Evolutionary conservation across 495 filamentous ascomycete genomes (phyloP).

Genomic region (Penicillium paradoxum): DNA sequence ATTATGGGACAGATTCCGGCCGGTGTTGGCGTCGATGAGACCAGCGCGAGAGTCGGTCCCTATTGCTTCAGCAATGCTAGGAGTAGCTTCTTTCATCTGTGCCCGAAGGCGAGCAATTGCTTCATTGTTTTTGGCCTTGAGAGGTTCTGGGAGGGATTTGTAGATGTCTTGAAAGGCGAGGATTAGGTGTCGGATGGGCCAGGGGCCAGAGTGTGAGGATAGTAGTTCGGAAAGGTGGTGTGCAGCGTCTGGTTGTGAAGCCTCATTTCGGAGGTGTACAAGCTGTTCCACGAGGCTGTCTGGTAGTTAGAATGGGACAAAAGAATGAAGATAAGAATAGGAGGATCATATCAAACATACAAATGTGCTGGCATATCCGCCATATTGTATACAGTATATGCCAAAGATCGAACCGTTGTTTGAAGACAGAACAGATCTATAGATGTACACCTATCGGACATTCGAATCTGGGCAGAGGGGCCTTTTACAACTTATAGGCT

Average conservation of each 20-base stretch:
- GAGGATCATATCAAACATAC: neutral
- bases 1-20: constrained; percentile 7
- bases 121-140: constrained; percentile 11
- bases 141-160: constrained; percentile 9
- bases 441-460: neutral
- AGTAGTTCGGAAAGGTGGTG: constrained; percentile 8
- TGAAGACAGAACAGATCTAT: neutral
- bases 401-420: neutral
- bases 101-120: constrained; percentile 2
- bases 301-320: neutral
- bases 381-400: neutral
- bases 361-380: neutral
- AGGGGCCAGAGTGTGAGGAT: constrained; percentile 6
- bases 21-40: constrained; percentile 12
- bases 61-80: constrained; percentile 6
- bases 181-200: constrained; percentile 8
- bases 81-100: constrained; percentile 10
- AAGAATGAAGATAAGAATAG: neutral
- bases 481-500: neutral
- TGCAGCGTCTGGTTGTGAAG: constrained; percentile 9
- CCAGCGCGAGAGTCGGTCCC: constrained; percentile 12
- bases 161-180: constrained; percentile 13
- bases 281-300: constrained; percentile 12
- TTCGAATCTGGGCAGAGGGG: neutral
- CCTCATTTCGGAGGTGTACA: constrained; percentile 8